Conservation (phyloP, 371 early-diverging fungal species). For the Mortierella sp. region DNA sequence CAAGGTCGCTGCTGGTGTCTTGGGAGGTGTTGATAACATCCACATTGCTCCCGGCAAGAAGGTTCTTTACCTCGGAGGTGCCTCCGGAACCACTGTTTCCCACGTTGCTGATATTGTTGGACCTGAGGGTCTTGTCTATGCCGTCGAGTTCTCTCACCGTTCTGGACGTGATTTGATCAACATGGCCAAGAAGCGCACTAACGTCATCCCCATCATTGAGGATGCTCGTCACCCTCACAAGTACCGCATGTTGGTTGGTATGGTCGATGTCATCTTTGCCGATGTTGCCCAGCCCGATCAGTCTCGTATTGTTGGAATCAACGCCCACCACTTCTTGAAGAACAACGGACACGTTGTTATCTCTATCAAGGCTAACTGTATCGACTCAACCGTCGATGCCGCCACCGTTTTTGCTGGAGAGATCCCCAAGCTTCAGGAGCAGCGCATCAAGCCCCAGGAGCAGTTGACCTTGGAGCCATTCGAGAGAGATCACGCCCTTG, state of each 20-base stretch:
- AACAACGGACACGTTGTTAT: constrained; percentile 98
- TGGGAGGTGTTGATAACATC: constrained; percentile 98
- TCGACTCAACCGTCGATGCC: constrained; percentile 99
- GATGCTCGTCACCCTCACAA: constrained; percentile 91
- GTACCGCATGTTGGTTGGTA: constrained; percentile 99
- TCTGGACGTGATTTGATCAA: constrained; percentile 99
- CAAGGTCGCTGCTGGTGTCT: constrained; percentile 99
- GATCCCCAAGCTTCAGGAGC: constrained; percentile 98
- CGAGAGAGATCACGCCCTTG: constrained; percentile 99
- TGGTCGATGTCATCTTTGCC: constrained; percentile 99
- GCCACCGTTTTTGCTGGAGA: constrained; percentile 99
- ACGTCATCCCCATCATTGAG: constrained; percentile 99
- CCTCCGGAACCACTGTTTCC: constrained; percentile 98
- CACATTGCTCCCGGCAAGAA: constrained; percentile 98
- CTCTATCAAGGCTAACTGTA: constrained; percentile 99
- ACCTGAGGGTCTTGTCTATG: constrained; percentile 98
- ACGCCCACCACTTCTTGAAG: constrained; percentile 99
- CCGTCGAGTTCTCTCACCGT: constrained; percentile 99
- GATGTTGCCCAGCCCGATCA: constrained; percentile 99
- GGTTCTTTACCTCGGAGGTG: constrained; percentile 99
- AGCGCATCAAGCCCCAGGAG: constrained; percentile 99
- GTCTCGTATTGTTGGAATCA: constrained; percentile 99
- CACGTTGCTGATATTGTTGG: constrained; percentile 99
- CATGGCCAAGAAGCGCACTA: constrained; percentile 99
- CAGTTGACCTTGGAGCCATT: constrained; percentile 99